A percentile compares a stretch with the other conserved stretches of the same genome.
Conservation (phyloP, 495 filamentous ascomycete genomes). For the Chaetomium tenue region DNA sequence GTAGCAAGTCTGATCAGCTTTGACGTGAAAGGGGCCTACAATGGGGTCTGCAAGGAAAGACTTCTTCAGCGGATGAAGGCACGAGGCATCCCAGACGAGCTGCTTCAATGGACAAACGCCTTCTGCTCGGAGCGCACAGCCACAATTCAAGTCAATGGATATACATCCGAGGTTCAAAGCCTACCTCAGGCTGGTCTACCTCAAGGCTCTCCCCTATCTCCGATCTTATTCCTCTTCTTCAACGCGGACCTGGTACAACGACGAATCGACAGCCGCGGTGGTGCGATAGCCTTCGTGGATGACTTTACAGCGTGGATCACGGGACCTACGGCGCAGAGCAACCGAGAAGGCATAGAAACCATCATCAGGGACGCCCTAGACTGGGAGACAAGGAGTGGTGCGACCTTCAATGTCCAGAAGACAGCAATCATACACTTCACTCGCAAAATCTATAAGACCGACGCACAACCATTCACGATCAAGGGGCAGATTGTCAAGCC, state of each 20-base stretch:
- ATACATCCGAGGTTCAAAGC: not conserved
- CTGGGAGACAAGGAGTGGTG: not conserved
- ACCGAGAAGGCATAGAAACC: not conserved
- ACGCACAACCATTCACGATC: not conserved
- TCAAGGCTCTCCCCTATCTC: not conserved
- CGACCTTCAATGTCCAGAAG: not conserved
- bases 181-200: not conserved
- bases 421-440: not conserved
- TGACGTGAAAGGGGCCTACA: slow-evolving; percentile 14
- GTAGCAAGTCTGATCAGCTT: slow-evolving; percentile 15
- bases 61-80: slow-evolving; percentile 4
- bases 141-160: not conserved
- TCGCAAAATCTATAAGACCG: not conserved
- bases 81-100: slow-evolving; percentile 8
- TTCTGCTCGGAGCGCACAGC: not conserved
- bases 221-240: not conserved
- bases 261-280: not conserved
- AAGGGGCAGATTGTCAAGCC: not conserved
- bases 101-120: slow-evolving; percentile 1
- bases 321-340: not conserved
- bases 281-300: not conserved
- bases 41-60: slow-evolving; percentile 12
- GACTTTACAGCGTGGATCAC: not conserved
- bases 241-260: not conserved
- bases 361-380: not conserved